Conservation (phyloP, 2,329 filamentous ascomycete genomes). For the Neopestalotiopsis rosae region DNA sequence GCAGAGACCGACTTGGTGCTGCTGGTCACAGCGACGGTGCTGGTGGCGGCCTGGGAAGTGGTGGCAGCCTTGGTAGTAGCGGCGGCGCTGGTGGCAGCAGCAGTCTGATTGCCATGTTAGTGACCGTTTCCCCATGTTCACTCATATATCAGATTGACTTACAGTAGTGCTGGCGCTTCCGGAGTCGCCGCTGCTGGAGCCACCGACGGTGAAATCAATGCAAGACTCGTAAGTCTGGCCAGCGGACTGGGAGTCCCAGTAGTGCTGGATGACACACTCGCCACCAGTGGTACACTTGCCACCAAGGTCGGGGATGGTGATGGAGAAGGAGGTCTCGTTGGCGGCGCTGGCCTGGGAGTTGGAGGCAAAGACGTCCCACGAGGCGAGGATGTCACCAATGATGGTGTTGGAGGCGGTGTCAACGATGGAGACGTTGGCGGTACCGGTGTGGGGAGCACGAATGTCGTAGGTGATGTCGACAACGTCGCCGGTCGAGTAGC, state of each 20-base stretch:
- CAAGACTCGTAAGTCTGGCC: conserved; percentile 30
- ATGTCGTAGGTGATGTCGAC: conserved; percentile 51
- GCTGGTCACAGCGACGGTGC: not conserved
- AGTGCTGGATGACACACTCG: conserved; percentile 60
- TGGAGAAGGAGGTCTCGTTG: conserved; percentile 53
- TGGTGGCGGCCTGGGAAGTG: not conserved
- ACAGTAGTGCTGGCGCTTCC: conserved; percentile 2
- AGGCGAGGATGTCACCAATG: conserved; percentile 52
- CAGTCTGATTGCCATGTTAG: not conserved
- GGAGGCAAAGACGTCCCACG: conserved; percentile 56
- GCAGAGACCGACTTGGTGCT: not conserved
- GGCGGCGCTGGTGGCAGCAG: conserved; percentile 4
- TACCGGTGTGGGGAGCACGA: conserved; percentile 58
- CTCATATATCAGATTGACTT: not conserved
- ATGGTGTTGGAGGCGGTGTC: conserved; percentile 52
- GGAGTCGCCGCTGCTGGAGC: conserved; percentile 10
- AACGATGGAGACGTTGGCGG: conserved; percentile 60
- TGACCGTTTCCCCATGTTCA: not conserved
- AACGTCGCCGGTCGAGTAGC: conserved; percentile 53
- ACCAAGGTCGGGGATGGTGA: conserved; percentile 59
- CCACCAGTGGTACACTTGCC: conserved; percentile 49
- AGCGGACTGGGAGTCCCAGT: conserved; percentile 49
- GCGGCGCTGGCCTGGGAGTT: conserved; percentile 45
- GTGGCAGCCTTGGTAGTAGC: conserved; percentile 9
- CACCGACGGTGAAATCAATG: conserved; percentile 24